A percentile compares a stretch with the other conserved stretches of the same genome.
These are phyloP conservation scores for Fomitopsis serialis DNA, from an alignment of 768 basidiomycete genomes.

Conservation along the genomic window DNA sequence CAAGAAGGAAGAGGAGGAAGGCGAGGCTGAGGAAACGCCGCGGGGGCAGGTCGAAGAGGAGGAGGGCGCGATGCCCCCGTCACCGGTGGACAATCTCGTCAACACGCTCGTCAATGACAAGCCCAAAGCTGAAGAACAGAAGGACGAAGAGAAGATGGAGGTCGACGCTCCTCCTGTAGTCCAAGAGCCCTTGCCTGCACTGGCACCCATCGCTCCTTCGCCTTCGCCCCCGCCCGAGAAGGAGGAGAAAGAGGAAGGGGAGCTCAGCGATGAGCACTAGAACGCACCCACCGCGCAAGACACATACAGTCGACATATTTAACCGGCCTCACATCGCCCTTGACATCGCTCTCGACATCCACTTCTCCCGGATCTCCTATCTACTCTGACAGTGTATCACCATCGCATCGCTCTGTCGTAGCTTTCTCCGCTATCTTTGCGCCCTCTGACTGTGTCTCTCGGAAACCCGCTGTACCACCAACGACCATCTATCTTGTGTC, in stretches of 20 bases:
- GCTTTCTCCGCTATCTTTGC: background rate
- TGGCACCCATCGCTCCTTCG: background rate
- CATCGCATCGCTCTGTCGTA: background rate
- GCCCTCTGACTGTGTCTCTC: too few relatives aligned
- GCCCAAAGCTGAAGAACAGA: background rate
- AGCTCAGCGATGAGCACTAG: conserved; percentile 14
- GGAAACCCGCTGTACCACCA: background rate
- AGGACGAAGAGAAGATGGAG: background rate
- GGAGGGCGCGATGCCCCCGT: background rate
- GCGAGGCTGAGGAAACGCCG: background rate
- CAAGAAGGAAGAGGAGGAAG: conserved; percentile 3
- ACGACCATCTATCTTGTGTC: background rate
- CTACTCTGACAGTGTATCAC: background rate
- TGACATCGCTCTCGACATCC: too few relatives aligned
- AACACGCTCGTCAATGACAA: background rate
- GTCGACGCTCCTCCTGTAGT: background rate
- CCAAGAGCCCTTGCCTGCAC: background rate
- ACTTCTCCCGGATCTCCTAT: background rate
- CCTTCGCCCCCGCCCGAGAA: conserved; percentile 1
- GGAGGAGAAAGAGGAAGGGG: conserved; percentile 19
- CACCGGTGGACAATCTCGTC: too few relatives aligned
- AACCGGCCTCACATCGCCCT: background rate
- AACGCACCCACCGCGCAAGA: background rate
- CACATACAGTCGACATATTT: background rate
- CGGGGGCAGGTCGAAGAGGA: background rate